Percentiles rank a stretch among this genome's conserved stretches.
These are phyloP conservation scores for Trametes villosa DNA, from an alignment of 768 basidiomycete species.

Conservation along the genomic window DNA sequence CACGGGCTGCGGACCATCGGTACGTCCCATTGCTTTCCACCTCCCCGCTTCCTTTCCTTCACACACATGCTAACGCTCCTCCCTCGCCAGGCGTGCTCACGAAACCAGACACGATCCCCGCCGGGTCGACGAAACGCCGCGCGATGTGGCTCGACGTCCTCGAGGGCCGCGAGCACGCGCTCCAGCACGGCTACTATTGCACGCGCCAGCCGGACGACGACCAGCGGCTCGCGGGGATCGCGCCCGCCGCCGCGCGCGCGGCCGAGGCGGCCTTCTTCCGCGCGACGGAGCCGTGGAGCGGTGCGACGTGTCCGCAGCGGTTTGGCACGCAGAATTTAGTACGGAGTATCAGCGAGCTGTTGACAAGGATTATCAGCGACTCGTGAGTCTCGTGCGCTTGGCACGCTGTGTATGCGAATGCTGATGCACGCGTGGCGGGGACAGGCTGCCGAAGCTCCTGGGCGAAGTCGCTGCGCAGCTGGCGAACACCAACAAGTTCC, in stretches of 20 bases:
- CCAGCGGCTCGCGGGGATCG: constrained; percentile 47
- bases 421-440: not conserved
- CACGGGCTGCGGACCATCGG: constrained; percentile 71
- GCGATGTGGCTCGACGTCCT: constrained; percentile 53
- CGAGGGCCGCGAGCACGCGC: constrained; percentile 48
- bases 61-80: not conserved
- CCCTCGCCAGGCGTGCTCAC: constrained; percentile 52
- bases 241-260: constrained; percentile 43
- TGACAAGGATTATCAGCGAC: constrained; percentile 40
- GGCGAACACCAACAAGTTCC: constrained; percentile 6
- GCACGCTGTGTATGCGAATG: no score
- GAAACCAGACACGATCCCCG: constrained; percentile 54
- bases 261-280: constrained; percentile 53
- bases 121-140: constrained; percentile 40
- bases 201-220: constrained; percentile 68
- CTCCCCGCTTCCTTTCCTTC: not conserved
- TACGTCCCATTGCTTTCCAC: constrained; percentile 30
- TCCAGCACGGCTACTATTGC: constrained; percentile 61
- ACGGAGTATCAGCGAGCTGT: constrained; percentile 51
- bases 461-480: constrained; percentile 19
- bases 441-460: not conserved
- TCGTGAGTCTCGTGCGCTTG: not conserved
- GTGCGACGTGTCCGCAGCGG: constrained; percentile 46
- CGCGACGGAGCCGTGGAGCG: constrained; percentile 55
- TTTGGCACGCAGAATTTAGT: constrained; percentile 65